Evolutionary conservation across 345 rosid species (phyloP).

Genomic region (Gossypium herbaceum): DNA sequence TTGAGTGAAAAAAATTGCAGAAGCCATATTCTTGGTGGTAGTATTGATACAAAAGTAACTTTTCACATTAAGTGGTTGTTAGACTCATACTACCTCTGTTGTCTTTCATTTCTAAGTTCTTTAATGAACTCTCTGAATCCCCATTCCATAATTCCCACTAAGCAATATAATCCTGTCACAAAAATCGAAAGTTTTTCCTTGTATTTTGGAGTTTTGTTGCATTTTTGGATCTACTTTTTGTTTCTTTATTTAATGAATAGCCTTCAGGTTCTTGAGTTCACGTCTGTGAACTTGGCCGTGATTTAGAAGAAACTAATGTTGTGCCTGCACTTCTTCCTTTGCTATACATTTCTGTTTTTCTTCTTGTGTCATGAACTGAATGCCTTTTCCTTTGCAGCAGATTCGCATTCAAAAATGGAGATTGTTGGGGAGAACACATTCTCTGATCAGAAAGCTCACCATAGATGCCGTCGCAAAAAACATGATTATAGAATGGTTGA

Average conservation of each 20-base stretch:
- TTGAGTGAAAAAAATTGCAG: not conserved
- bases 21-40: not conserved
- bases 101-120: not conserved
- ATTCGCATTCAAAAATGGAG: constrained; percentile 59
- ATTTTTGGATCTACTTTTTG: not conserved
- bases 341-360: not conserved
- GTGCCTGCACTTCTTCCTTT: not conserved
- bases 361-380: constrained; percentile 7
- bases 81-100: not conserved
- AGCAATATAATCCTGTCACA: not conserved
- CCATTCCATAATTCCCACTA: not conserved
- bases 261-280: not conserved
- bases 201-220: not conserved
- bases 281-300: not conserved
- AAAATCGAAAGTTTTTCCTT: not conserved
- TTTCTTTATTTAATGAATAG: not conserved
- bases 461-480: constrained; percentile 87
- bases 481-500: constrained; percentile 73
- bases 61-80: not conserved
- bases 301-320: not conserved
- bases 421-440: constrained; percentile 71
- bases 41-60: not conserved
- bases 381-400: constrained; percentile 28
- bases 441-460: constrained; percentile 68
- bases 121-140: not conserved